A percentile compares a stretch with the other conserved stretches of the same genome.
phyloP scores from a whole-genome alignment of 2,329 filamentous ascomycete genomes.

The Ilyonectria destructans region DNA sequence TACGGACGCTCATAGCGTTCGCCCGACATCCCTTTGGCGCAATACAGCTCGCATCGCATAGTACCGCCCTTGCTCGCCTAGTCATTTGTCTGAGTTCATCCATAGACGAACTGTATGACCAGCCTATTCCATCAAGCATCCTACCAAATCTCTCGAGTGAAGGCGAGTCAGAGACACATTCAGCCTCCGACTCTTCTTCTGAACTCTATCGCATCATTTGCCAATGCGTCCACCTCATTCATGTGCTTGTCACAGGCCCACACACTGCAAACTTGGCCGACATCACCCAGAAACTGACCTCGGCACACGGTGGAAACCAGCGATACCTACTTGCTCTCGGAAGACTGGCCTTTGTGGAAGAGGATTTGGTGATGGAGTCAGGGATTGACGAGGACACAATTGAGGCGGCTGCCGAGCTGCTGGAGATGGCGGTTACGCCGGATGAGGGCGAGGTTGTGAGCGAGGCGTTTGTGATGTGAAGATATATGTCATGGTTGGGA shows the following conservation, averaged over 20 bases:
- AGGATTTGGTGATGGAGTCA: constrained; percentile 83
- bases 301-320: constrained; percentile 81
- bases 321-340: constrained; percentile 88
- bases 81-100: constrained; percentile 76
- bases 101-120: constrained; percentile 82
- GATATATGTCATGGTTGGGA: not conserved
- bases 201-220: constrained; percentile 65
- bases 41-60: constrained; percentile 77
- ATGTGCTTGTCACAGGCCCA: constrained; percentile 67
- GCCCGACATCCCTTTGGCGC: constrained; percentile 75
- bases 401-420: constrained; percentile 84
- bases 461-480: constrained; percentile 58
- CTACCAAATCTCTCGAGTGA: constrained; percentile 45
- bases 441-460: constrained; percentile 71
- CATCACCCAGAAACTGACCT: constrained; percentile 80
- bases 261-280: constrained; percentile 66
- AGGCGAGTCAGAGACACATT: constrained; percentile 7
- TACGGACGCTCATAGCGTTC: constrained; percentile 74
- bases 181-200: constrained; percentile 39
- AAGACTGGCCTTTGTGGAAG: constrained; percentile 86
- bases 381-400: constrained; percentile 85
- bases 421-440: constrained; percentile 86
- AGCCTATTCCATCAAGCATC: constrained; percentile 62
- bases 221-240: constrained; percentile 65
- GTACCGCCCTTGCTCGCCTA: constrained; percentile 80